A percentile compares a stretch with the other conserved stretches of the same genome.
Conservation (phyloP, 345 rosid genomes). For the Trapa bicornis region DNA sequence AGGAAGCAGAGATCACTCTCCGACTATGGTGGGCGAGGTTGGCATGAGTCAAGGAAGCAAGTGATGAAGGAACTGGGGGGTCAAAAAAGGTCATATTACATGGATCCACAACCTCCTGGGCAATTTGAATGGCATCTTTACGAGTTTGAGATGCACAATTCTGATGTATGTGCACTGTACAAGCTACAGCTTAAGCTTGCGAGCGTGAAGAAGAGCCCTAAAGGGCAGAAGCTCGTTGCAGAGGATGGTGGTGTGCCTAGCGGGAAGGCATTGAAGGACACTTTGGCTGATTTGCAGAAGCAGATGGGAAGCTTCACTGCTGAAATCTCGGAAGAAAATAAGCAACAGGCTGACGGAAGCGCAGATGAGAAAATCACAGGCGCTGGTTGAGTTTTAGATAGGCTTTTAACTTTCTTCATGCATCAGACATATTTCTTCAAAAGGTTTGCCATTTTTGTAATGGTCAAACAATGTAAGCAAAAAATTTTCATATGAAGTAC, state of each 20-base stretch:
- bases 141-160: constrained; percentile 47
- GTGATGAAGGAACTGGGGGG: constrained; percentile 69
- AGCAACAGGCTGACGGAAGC: constrained; percentile 26
- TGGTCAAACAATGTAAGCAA: background rate
- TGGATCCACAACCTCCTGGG: constrained; percentile 86
- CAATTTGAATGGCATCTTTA: constrained; percentile 70
- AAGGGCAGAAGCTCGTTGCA: constrained; percentile 56
- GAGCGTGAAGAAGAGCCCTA: constrained; percentile 53
- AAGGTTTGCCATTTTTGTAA: background rate
- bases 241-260: constrained; percentile 32
- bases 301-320: constrained; percentile 75
- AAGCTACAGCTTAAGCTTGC: constrained; percentile 53
- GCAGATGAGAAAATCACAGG: constrained; percentile 10
- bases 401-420: too few relatives aligned
- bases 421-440: background rate
- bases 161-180: constrained; percentile 49
- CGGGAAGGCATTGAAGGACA: background rate
- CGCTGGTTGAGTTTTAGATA: constrained; percentile 5
- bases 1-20: constrained; percentile 90
- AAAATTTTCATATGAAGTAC: background rate
- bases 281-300: constrained; percentile 26
- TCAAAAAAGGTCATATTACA: constrained; percentile 75
- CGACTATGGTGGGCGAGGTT: constrained; percentile 74
- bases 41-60: constrained; percentile 92
- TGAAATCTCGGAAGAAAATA: constrained; percentile 34